Conservation (phyloP, 108 stramenopile genomes). For the Cyclotella baltica region DNA sequence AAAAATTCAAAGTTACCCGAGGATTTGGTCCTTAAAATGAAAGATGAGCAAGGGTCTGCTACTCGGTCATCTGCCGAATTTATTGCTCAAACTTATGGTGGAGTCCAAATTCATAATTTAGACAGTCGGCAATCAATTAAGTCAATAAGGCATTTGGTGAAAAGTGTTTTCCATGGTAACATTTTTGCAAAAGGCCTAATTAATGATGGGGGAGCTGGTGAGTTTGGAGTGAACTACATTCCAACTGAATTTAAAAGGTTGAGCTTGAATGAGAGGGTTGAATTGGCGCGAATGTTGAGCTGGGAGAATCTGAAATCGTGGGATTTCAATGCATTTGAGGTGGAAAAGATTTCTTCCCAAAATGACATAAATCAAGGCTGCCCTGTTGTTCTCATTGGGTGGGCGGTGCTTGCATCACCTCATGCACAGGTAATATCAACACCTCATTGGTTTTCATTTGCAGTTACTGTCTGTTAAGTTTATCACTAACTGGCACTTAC, state of each 20-base stretch:
- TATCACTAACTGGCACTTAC: too few species aligned
- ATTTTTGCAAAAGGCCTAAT: neutral
- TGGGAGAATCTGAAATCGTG: constrained; percentile 55
- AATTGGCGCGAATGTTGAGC: constrained; percentile 42
- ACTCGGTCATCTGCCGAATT: neutral
- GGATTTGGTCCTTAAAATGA: constrained; percentile 2
- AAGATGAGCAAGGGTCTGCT: neutral
- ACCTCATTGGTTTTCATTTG: neutral
- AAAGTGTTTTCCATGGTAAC: neutral
- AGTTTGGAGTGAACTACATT: constrained; percentile 16
- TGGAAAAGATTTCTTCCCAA: constrained; percentile 43
- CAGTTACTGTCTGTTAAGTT: neutral
- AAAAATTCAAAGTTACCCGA: neutral
- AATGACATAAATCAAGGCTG: constrained; percentile 30
- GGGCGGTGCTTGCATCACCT: constrained; percentile 61
- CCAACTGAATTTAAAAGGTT: constrained; percentile 23
- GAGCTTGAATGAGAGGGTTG: constrained; percentile 2
- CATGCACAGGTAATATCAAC: constrained; percentile 51
- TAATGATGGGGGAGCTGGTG: neutral
- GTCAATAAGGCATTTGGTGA: neutral
- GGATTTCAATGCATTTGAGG: constrained; percentile 65
- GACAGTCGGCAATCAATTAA: too few species aligned
- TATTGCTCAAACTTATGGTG: constrained; percentile 8
- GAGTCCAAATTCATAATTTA: constrained; percentile 1
- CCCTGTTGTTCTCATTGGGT: constrained; percentile 55